Evolutionary conservation across 2,329 filamentous ascomycete genomes (phyloP), one percentile per base, ranked within the genome.

Genomic region (Claviceps maximensis): DNA sequence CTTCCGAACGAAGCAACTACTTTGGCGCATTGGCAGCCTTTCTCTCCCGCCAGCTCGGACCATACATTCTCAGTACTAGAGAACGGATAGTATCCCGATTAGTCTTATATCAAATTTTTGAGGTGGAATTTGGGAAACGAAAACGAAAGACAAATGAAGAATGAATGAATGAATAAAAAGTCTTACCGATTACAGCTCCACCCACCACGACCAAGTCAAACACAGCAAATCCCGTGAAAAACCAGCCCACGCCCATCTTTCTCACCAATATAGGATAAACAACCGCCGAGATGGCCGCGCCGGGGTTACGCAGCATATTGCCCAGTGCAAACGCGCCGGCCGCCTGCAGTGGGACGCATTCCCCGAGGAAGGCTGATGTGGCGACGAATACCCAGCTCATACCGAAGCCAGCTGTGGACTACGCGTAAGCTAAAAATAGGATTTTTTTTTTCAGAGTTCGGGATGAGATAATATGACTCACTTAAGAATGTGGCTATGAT

Each of bases 341-440:
- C 17, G 70, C 66, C 48, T 69, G 66, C 45, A 64, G 57, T 12
- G 67, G 65, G 2, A 67, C 63, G 51, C 66, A 70, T 53, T 71
- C 68, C 13, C 70, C 71, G 42, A 71, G 63, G 55, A 69, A 73
- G 1, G 67, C 67, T 0, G 69, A 71, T 23, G 64, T 70, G 2
- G 68, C 66, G 19, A 72, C 67, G 53, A 72, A 70, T 45, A 72
- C 69, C 56, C 70, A 68, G 7, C 68, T 68, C 54, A 69, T 67
- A 7, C 68, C 69, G 36, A 70, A 62, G 4, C 65, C 61, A 54
- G 61, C 61, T 53, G 31, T 19, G 36, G 15, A 47, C 51, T 47
- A 52, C 55, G 47, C 41, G 53, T 56, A 31, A 47, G 45, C 23
- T 21, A 47, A 17, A 33, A 53, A n/a, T n/a, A n/a, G n/a, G n/a